Percentiles rank a stretch among this genome's conserved stretches.
Conservation (phyloP, 2,329 filamentous ascomycete species). For the Venturia effusa region DNA sequence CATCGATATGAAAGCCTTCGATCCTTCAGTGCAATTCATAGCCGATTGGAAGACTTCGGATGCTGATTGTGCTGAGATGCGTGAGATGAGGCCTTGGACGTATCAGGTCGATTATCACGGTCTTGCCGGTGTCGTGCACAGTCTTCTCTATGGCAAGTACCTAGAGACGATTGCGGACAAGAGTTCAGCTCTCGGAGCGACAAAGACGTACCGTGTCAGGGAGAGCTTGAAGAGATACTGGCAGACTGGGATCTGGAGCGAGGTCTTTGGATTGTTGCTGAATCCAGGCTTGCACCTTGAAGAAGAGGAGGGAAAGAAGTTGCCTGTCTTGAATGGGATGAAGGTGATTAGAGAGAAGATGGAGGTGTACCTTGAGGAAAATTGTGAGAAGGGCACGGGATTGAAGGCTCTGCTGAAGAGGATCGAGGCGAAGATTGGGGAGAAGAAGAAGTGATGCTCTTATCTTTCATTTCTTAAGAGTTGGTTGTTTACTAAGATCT, state of each 20-base stretch:
- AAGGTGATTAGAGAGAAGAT: conserved; percentile 60
- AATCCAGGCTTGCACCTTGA: conserved; percentile 65
- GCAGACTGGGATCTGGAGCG: conserved; percentile 84
- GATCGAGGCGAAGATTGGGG: conserved; percentile 58
- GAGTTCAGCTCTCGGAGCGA: conserved; percentile 44
- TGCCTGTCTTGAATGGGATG: conserved; percentile 68
- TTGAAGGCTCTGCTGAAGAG: conserved; percentile 45
- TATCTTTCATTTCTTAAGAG: background rate
- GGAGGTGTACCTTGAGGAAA: conserved; percentile 71
- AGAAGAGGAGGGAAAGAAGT: conserved; percentile 50
- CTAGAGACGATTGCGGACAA: conserved; percentile 60
- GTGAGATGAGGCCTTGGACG: conserved; percentile 88
- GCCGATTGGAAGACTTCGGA: conserved; percentile 88
- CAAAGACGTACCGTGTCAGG: conserved; percentile 65
- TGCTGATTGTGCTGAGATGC: conserved; percentile 91
- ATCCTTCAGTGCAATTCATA: conserved; percentile 69
- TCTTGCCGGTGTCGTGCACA: conserved; percentile 77
- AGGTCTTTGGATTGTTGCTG: conserved; percentile 73
- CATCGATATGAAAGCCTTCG: conserved; percentile 86
- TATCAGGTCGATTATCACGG: conserved; percentile 97
- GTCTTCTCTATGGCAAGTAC: conserved; percentile 86
- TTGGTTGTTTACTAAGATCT: background rate
- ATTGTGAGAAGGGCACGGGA: conserved; percentile 67
- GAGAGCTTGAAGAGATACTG: conserved; percentile 90
- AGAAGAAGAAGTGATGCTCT: conserved; percentile 26